Evolutionary conservation across 2,329 filamentous ascomycete genomes (phyloP).

Genomic region (Aspergillus intermedius): DNA sequence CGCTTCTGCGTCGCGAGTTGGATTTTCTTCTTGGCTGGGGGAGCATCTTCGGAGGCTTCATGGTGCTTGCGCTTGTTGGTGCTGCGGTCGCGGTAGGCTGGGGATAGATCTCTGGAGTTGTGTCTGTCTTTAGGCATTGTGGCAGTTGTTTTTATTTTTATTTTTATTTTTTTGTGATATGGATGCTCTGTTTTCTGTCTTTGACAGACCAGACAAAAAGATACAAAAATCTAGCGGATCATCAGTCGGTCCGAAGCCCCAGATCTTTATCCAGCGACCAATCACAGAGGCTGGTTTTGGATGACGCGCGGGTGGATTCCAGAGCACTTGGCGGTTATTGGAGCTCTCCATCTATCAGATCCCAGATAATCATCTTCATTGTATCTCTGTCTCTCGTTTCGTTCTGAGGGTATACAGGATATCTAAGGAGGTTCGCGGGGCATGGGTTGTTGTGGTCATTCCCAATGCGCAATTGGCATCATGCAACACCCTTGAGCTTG

Average conservation of each 20-base stretch:
- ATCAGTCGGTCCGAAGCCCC: conserved; percentile 23
- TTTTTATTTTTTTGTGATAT: neutral
- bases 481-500: conserved; percentile 3
- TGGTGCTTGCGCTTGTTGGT: conserved; percentile 27
- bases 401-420: too few relatives aligned
- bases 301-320: conserved; percentile 8
- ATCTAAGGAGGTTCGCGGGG: too few relatives aligned
- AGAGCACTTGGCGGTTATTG: neutral
- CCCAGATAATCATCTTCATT: too few relatives aligned
- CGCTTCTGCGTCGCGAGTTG: conserved; percentile 12
- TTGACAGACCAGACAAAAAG: conserved; percentile 1
- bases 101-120: conserved; percentile 6
- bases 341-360: neutral
- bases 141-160: neutral
- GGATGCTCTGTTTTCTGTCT: neutral
- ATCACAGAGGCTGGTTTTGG: conserved; percentile 14
- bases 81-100: conserved; percentile 11
- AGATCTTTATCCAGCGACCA: conserved; percentile 18
- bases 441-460: neutral
- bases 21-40: conserved; percentile 23
- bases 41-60: conserved; percentile 20
- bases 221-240: conserved; percentile 20
- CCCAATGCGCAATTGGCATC: conserved; percentile 1
- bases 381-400: too few relatives aligned
- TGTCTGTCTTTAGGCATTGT: conserved; percentile 12